Evolutionary conservation across 805 yeast genomes (phyloP).

Genomic region (Suhomyces prunicola): DNA sequence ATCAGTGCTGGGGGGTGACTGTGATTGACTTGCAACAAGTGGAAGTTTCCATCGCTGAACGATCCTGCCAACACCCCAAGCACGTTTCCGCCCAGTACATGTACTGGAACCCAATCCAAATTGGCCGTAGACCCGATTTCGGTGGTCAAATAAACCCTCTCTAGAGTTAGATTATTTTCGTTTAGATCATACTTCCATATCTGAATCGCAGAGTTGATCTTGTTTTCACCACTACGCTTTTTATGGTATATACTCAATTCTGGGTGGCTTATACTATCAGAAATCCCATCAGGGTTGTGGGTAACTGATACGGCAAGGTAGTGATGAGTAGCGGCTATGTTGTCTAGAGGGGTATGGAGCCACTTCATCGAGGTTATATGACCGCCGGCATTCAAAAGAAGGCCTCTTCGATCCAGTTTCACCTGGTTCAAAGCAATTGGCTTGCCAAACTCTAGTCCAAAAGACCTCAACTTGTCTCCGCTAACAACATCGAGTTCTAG

Average conservation of each 20-base stretch:
- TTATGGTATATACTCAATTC: constrained; percentile 31
- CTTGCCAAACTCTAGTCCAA: neutral
- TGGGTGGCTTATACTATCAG: constrained; percentile 19
- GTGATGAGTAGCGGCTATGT: constrained; percentile 18
- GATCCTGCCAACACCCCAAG: constrained; percentile 49
- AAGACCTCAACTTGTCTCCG: neutral
- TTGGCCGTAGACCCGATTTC: constrained; percentile 44
- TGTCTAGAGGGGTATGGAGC: constrained; percentile 32
- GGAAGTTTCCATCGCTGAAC: constrained; percentile 57
- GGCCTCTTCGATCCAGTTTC: constrained; percentile 26
- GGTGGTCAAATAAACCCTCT: constrained; percentile 29
- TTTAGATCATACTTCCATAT: constrained; percentile 39
- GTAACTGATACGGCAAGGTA: constrained; percentile 52
- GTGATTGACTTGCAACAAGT: constrained; percentile 41
- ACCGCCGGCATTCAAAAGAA: constrained; percentile 49
- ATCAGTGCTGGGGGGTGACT: constrained; percentile 15
- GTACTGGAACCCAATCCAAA: constrained; percentile 39
- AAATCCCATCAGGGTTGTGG: constrained; percentile 23
- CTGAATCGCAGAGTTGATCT: constrained; percentile 39
- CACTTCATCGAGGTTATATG: constrained; percentile 53
- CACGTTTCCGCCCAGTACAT: constrained; percentile 16
- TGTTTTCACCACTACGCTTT: constrained; percentile 3
- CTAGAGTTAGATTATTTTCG: constrained; percentile 23
- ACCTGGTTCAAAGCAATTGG: constrained; percentile 9
- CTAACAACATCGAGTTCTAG: neutral